phyloP scores from a whole-genome alignment of 2,329 filamentous ascomycete genomes.

The Scedosporium apiospermum region DNA sequence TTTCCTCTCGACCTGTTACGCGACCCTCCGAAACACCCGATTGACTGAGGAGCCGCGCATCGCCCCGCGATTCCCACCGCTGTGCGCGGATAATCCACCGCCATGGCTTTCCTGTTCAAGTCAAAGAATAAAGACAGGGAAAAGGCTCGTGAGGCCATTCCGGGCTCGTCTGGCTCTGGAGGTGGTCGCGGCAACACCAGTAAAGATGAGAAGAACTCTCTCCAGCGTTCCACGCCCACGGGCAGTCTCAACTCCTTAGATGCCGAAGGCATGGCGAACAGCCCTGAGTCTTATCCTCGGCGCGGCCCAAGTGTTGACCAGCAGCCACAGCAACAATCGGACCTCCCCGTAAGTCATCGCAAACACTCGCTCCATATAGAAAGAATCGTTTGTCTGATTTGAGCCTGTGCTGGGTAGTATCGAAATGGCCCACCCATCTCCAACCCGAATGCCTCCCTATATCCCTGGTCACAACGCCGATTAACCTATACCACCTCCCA shows the following conservation, averaged over 20 bases:
- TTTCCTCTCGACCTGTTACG: neutral
- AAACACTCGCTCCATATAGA: neutral
- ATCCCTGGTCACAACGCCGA: constrained; percentile 90
- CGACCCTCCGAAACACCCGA: neutral
- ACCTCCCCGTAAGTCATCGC: constrained; percentile 30
- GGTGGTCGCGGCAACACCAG: constrained; percentile 8
- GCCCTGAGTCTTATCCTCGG: constrained; percentile 53
- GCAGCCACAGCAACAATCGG: constrained; percentile 25
- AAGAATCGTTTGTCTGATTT: constrained; percentile 9
- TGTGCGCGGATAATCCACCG: constrained; percentile 1
- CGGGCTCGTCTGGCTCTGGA: constrained; percentile 9
- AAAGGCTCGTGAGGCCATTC: constrained; percentile 27
- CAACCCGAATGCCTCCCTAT: constrained; percentile 68
- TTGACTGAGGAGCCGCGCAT: neutral
- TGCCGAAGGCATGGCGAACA: constrained; percentile 44
- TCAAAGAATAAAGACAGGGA: constrained; percentile 68
- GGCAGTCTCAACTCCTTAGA: constrained; percentile 68
- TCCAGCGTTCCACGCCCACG: constrained; percentile 61
- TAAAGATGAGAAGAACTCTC: constrained; percentile 44
- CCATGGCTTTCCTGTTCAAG: constrained; percentile 77
- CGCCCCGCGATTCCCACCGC: neutral
- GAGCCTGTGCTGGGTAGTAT: constrained; percentile 27
- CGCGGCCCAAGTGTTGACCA: constrained; percentile 42
- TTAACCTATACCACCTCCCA: constrained; percentile 77
- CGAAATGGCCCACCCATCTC: constrained; percentile 41